Percentiles rank a stretch among this genome's conserved stretches.
Evolutionary conservation across 2,329 filamentous ascomycete genomes (phyloP).

Genomic region (Malbranchea zuffiana): DNA sequence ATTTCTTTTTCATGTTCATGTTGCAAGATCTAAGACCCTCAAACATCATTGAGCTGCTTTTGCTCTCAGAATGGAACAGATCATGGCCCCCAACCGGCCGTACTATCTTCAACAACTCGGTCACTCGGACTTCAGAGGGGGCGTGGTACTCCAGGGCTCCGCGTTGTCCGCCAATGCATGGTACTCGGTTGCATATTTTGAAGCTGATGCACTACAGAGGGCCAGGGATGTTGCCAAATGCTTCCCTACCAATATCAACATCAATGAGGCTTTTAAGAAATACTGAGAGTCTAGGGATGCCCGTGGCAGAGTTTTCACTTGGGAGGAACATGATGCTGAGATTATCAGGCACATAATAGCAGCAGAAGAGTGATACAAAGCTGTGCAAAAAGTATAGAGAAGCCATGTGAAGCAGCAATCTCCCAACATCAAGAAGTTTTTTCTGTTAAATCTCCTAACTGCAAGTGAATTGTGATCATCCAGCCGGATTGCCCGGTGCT

Average conservation of each 20-base stretch:
- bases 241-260: conserved; percentile 1
- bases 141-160: conserved; percentile 1
- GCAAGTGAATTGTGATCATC: too few species aligned
- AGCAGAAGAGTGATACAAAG: not conserved
- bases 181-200: conserved; percentile 1
- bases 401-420: too few species aligned
- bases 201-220: conserved; percentile 2
- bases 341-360: conserved; percentile 4
- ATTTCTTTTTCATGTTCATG: not conserved
- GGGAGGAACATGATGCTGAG: conserved; percentile 2
- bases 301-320: conserved; percentile 4
- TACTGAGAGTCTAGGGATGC: not conserved
- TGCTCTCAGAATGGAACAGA: conserved; percentile 5
- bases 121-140: not conserved
- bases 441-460: too few species aligned
- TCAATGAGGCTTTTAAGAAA: conserved; percentile 3
- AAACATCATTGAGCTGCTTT: conserved; percentile 6
- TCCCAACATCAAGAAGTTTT: too few species aligned
- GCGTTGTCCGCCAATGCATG: not conserved
- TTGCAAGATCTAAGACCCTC: conserved; percentile 6
- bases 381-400: too few species aligned
- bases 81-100: conserved; percentile 3
- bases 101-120: conserved; percentile 8
- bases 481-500: too few species aligned
- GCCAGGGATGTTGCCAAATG: not conserved